phyloP scores from a whole-genome alignment of 257 asterid genomes.

The Nicotiana knightiana region DNA sequence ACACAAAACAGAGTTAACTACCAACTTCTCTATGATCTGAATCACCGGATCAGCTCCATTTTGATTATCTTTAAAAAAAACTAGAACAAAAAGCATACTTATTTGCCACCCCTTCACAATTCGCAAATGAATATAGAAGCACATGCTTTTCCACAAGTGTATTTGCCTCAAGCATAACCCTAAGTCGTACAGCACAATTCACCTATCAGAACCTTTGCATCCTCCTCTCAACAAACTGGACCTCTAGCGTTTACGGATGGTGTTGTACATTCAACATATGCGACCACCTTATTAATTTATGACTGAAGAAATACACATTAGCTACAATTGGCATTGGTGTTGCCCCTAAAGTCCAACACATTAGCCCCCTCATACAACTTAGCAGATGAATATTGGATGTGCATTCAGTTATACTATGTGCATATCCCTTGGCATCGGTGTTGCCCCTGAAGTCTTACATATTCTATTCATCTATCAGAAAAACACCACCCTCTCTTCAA shows the following conservation, averaged over 20 bases:
- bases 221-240: not conserved
- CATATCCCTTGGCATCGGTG: not conserved
- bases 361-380: not conserved
- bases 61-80: too few species aligned
- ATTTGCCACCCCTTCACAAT: too few species aligned
- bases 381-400: not conserved
- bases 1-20: too few species aligned
- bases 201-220: not conserved
- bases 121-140: too few species aligned
- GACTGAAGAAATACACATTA: not conserved
- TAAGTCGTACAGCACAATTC: not conserved
- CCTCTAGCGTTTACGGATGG: not conserved
- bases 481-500: too few species aligned
- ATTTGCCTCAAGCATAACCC: not conserved
- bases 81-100: too few species aligned
- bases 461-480: too few species aligned
- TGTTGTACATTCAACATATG: not conserved
- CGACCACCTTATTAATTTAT: not conserved
- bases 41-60: too few species aligned
- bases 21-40: too few species aligned
- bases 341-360: too few species aligned
- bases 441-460: not conserved
- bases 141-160: too few species aligned
- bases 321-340: too few species aligned
- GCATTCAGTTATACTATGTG: not conserved